These are phyloP conservation scores for Sabuloglossum arenarium DNA, from an alignment of 495 filamentous ascomycete species.

Conservation along the genomic window DNA sequence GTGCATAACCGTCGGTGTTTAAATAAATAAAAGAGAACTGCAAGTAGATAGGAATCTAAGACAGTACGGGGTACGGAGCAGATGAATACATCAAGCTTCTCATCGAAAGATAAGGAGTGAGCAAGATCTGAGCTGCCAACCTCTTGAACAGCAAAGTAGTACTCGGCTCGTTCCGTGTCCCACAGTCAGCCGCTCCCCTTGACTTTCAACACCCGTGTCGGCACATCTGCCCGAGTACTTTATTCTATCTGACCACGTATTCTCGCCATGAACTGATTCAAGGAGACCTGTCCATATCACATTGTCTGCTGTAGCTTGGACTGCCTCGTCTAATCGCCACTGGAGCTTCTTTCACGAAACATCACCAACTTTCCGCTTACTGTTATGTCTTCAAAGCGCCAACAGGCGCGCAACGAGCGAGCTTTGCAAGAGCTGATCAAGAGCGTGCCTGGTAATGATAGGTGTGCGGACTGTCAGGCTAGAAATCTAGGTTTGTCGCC, in stretches of 20 bases:
- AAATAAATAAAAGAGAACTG: not conserved
- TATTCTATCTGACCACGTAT: not conserved
- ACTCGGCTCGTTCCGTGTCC: not conserved
- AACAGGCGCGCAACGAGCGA: conserved; percentile 92
- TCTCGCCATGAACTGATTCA: not conserved
- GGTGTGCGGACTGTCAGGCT: conserved; percentile 82
- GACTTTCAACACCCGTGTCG: not conserved
- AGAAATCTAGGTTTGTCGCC: conserved; percentile 58
- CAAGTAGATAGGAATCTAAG: not conserved
- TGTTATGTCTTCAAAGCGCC: conserved; percentile 40
- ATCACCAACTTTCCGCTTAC: not conserved
- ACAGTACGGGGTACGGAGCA: no score
- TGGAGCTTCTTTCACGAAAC: not conserved
- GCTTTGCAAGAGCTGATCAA: conserved; percentile 77
- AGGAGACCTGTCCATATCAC: not conserved
- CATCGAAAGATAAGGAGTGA: no score
- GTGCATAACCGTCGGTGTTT: not conserved
- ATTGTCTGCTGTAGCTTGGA: not conserved
- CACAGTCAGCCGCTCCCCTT: not conserved
- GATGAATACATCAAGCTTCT: no score
- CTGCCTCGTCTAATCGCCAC: not conserved
- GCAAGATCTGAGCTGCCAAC: no score
- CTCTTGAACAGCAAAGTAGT: no score
- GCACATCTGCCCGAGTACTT: not conserved
- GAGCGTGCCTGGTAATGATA: conserved; percentile 72